Percentiles rank a stretch among this genome's conserved stretches.
Evolutionary conservation across 305 asterid species (phyloP).

Genomic region (Andrographis paniculata): DNA sequence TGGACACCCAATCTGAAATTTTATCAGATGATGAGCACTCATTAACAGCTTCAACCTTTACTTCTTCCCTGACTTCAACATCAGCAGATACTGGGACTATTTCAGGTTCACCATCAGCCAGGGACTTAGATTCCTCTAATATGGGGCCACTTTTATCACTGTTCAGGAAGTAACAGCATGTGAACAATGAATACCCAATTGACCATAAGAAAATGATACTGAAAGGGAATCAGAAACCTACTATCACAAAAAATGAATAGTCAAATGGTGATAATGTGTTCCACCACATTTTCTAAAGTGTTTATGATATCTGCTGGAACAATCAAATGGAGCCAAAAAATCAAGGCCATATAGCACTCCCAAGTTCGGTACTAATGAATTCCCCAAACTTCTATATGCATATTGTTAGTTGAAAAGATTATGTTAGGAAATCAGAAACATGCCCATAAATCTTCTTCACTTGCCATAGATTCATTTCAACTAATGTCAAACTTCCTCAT

Average conservation of each 20-base stretch:
- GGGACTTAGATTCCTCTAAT: slow-evolving; percentile 35
- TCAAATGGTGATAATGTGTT: too few species aligned
- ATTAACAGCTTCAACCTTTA: slow-evolving; percentile 34
- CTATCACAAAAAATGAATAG: neutral
- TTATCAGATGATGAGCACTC: slow-evolving; percentile 39
- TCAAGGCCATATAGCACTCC: too few species aligned
- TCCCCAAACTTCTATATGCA: too few species aligned
- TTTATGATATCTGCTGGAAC: neutral
- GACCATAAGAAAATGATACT: too few species aligned
- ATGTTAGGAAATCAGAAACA: too few species aligned
- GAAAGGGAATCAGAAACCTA: neutral
- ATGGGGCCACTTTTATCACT: slow-evolving; percentile 40
- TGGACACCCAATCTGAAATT: slow-evolving; percentile 45
- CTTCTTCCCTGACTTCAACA: slow-evolving; percentile 37
- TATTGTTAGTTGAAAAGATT: too few species aligned
- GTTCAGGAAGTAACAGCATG: slow-evolving; percentile 26
- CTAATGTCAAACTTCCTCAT: too few species aligned
- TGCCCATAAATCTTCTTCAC: too few species aligned
- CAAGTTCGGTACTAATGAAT: too few species aligned
- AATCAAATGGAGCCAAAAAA: neutral
- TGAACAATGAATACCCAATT: slow-evolving; percentile 16
- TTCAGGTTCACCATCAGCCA: slow-evolving; percentile 37
- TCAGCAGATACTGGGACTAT: slow-evolving; percentile 30
- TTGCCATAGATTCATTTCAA: too few species aligned
- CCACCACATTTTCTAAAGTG: slow-evolving; percentile 4